Base-by-base conservation (phyloP, 1,284 basidiomycete genomes). In the Cryptococcus sp. region DNA sequence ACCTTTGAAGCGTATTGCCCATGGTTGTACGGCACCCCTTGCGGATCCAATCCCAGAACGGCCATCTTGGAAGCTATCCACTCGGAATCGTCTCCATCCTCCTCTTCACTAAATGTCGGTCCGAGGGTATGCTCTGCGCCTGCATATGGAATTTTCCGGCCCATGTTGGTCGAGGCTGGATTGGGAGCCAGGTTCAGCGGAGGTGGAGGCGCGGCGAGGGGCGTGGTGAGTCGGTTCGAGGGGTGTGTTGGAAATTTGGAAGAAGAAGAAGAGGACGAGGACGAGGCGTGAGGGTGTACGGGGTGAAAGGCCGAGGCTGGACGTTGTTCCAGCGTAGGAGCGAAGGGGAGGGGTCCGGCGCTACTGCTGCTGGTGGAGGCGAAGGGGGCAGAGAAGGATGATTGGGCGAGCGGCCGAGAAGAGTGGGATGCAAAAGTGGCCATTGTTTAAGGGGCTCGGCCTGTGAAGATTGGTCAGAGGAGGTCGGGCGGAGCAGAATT, bases 21-120 rank as follows among this genome's bases (percentile, higher is more conserved):
- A 7, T 10, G 18, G 16, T 32, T 49, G 43, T 60, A 60, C n/a
- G 54, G 53, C 25, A 33, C 31, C 1, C 58, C 57, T 22, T 47
- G 51, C 2, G 57, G 54, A 43, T 63, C 58, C 37, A 68, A 31
- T 2, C 63, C 62, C 19, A 68, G 43, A 2, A 54, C 50, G 31
- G 63, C 62, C 66, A 71, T 68, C 47, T 63, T 63, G 2, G 55
- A 50, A 11, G 68, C 63, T n/a, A 71, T 65, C 39, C 62, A 69
- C 35, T 59, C 62, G 5, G 64, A 59, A 46, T 71, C 68, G 50
- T 71, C 68, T 2, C 63, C 65, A 48, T 71, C 68, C 44, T 71
- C 66, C 32, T 71, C 68, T 35, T 67, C 66, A 39, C 59, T 64
- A 48, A 68, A 70, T 2, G 56, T 61, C 5, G 68, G 68, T 9